Conservation (phyloP, 306 rosid species). For the Quercus dentata region DNA sequence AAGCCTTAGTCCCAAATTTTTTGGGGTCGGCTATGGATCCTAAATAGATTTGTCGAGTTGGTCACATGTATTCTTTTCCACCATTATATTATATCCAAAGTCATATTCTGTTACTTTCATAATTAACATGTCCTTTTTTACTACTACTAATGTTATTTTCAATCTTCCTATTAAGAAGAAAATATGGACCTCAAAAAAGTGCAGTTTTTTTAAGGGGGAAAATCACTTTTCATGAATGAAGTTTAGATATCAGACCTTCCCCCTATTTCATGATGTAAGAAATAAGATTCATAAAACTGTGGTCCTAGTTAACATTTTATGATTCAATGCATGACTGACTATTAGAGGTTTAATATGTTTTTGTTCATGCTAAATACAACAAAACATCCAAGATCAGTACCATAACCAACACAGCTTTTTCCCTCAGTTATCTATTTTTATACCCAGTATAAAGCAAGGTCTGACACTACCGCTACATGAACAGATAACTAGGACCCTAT, state of each 20-base stretch:
- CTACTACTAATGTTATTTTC: too few species aligned
- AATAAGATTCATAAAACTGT: background rate
- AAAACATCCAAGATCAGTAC: background rate
- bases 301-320: background rate
- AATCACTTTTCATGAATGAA: background rate
- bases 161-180: too few species aligned
- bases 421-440: background rate
- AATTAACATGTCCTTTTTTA: too few species aligned
- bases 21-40: too few species aligned
- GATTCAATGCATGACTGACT: background rate
- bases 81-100: too few species aligned
- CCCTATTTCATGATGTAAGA: background rate
- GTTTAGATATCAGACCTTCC: background rate
- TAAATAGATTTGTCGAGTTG: too few species aligned
- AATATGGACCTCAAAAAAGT: too few species aligned
- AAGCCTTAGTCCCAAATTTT: too few species aligned
- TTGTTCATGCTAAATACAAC: background rate
- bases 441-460: background rate
- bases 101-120: too few species aligned
- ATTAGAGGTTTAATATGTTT: background rate
- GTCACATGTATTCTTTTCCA: too few species aligned
- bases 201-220: background rate
- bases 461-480: background rate
- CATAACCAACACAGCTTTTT: background rate
- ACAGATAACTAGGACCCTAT: background rate